phyloP scores from a whole-genome alignment of 2,329 filamentous ascomycete genomes.

The Fusarium nurragi region DNA sequence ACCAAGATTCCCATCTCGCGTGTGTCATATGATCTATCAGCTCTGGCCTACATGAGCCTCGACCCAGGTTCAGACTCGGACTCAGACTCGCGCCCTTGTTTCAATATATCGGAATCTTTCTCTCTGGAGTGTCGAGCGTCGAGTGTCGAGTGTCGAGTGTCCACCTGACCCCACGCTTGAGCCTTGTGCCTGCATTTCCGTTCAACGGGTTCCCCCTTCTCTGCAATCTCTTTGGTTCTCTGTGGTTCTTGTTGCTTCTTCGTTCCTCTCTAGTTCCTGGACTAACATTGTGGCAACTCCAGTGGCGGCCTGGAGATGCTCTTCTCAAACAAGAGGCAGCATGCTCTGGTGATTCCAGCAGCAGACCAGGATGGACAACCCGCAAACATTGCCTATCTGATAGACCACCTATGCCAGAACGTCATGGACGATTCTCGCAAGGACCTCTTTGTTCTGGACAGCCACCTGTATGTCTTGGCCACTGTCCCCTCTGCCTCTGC shows the following conservation, averaged over 20 bases:
- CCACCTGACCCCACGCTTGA: constrained; percentile 13
- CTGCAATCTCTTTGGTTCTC: constrained; percentile 7
- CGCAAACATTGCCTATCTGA: constrained; percentile 77
- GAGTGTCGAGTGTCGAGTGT: constrained; percentile 9
- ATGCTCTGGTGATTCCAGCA: constrained; percentile 74
- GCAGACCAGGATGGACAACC: constrained; percentile 66
- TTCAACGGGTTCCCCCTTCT: constrained; percentile 11
- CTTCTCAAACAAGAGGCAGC: constrained; percentile 83
- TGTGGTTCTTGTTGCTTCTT: constrained; percentile 9
- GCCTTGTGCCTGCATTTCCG: constrained; percentile 32
- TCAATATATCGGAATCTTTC: constrained; percentile 2
- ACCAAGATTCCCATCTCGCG: constrained; percentile 11
- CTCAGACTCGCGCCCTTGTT: constrained; percentile 8
- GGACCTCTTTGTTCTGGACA: constrained; percentile 89
- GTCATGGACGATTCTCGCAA: constrained; percentile 86
- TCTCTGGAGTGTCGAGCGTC: constrained; percentile 10
- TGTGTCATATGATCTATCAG: constrained; percentile 43
- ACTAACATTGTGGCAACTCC: constrained; percentile 34
- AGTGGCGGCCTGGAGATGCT: constrained; percentile 95
- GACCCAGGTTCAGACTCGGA: not conserved
- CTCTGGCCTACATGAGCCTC: constrained; percentile 19
- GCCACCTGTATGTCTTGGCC: constrained; percentile 76
- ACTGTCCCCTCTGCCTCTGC: not conserved
- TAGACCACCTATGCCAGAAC: constrained; percentile 80
- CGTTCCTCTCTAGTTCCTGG: constrained; percentile 15